Base-by-base conservation (phyloP, 1,284 basidiomycete species). In the Heterobasidion occidentale region DNA sequence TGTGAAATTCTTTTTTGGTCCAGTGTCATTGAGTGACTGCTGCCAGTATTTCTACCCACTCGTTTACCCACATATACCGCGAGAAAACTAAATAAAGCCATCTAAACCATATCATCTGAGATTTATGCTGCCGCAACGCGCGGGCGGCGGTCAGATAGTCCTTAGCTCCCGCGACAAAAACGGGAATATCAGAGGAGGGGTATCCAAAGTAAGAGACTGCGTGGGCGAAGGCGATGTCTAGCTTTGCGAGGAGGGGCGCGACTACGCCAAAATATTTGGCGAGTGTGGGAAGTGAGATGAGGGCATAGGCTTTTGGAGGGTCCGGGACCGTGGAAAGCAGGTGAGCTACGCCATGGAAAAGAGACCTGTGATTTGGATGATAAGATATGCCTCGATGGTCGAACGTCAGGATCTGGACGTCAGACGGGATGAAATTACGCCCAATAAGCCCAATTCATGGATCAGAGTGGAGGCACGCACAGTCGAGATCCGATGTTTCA, bases 21-120 rank as follows among this genome's bases (percentile, higher is more conserved):
- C 4, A 7, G 38, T n/a, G n/a, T 42, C n/a, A 42, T 42, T 42
- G 5, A 42, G n/a, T 51, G 34, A 5, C 27, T 33, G 3, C 6
- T 9, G 53, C 49, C n/a, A 50, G 56, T 27, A 71, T 59, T 58
- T 66, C 67, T 8, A 78, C 72, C 77, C 92, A 87, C 61, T 91
- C 84, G 61, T 95, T 94, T 49, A 91, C 83, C 93, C 93, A 97
- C 88, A 97, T 89, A 66, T 96, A 94, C 59, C 88, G 77, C 36
- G 92, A 94, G 64, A 88, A 88, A n/a, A 71, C 61, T 36, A 96
- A 77, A 65, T 95, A 94, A 52, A 94, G 72, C 80, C 86, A 92
- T 51, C 94, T 80, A 73, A 94, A 97, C 94, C 94, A 97, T 20
- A 86, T 81, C 60, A 93, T 72, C 74, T 98, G 94, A 56, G 82